These are phyloP conservation scores for sweet orange (Citrus sinensis) DNA, from an alignment of 345 rosid species.

Conservation along the genomic window DNA sequence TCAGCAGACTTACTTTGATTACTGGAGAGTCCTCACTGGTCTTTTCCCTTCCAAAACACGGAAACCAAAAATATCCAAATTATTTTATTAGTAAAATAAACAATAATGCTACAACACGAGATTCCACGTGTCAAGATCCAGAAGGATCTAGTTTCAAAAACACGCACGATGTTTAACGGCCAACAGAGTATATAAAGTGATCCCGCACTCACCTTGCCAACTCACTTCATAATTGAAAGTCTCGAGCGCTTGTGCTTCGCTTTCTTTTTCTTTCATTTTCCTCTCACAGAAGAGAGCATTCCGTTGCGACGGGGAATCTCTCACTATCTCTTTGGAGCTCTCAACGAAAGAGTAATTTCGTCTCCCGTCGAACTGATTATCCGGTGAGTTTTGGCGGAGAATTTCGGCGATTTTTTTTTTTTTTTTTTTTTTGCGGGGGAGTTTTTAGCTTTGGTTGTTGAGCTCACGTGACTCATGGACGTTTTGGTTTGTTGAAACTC, in stretches of 20 bases:
- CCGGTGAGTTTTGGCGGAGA: slow-evolving; percentile 31
- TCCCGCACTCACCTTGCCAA: background rate
- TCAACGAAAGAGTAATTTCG: background rate
- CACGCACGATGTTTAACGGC: slow-evolving; percentile 6
- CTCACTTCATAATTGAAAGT: background rate
- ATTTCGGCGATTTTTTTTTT: background rate
- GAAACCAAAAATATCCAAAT: background rate
- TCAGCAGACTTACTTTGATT: background rate
- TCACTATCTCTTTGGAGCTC: background rate
- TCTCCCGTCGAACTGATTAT: background rate
- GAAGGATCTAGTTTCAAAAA: background rate
- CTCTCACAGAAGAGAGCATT: slow-evolving; percentile 21
- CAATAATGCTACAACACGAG: background rate
- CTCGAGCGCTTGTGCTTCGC: background rate
- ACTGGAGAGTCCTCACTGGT: background rate
- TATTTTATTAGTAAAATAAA: background rate
- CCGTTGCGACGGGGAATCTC: slow-evolving; percentile 3
- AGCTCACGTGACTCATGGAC: background rate
- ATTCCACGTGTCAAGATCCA: slow-evolving; percentile 22
- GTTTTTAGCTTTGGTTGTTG: background rate
- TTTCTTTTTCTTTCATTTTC: background rate
- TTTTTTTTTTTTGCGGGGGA: background rate
- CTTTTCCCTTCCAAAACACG: background rate
- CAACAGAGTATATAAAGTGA: slow-evolving; percentile 8
- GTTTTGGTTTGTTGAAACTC: background rate